phyloP scores from a whole-genome alignment of 2,329 filamentous ascomycete genomes.

The Pseudogymnoascus sp. region DNA sequence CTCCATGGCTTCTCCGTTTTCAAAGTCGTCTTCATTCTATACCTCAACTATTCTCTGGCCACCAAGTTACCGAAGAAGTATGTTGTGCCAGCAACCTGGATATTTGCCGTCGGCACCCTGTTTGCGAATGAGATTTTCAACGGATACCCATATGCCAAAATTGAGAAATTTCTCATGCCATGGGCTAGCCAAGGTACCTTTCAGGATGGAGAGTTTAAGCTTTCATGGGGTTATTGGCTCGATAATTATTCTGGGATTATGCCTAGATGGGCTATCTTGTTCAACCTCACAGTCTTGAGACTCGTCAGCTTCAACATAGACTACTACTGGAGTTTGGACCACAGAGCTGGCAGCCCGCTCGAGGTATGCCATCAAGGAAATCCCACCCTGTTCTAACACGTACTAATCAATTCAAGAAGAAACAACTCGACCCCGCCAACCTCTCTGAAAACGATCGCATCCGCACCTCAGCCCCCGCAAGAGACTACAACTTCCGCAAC shows the following conservation, averaged over 20 bases:
- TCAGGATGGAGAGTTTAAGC: conserved; percentile 12
- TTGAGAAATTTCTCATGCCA: conserved; percentile 47
- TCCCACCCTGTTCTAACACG: conserved; percentile 7
- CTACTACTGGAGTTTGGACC: conserved; percentile 82
- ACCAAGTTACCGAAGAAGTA: conserved; percentile 62
- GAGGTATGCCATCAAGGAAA: conserved; percentile 56
- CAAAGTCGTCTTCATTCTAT: conserved; percentile 76
- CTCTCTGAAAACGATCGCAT: conserved; percentile 87
- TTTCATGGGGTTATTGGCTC: conserved; percentile 57
- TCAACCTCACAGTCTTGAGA: conserved; percentile 89
- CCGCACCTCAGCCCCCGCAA: conserved; percentile 59
- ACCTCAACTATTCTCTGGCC: conserved; percentile 71
- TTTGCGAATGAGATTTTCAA: conserved; percentile 82
- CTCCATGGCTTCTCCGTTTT: conserved; percentile 79
- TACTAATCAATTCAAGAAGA: conserved; percentile 82
- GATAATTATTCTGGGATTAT: conserved; percentile 80
- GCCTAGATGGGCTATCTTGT: conserved; percentile 89
- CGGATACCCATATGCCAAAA: conserved; percentile 64
- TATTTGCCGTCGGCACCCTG: conserved; percentile 76
- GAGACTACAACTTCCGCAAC: conserved; percentile 73
- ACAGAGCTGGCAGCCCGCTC: conserved; percentile 53
- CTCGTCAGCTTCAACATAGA: conserved; percentile 96
- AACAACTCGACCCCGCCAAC: conserved; percentile 79
- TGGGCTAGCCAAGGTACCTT: neutral
- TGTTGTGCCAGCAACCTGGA: conserved; percentile 73